Evolutionary conservation across 257 asterid genomes (phyloP).

Genomic region (Plantago elongata): DNA sequence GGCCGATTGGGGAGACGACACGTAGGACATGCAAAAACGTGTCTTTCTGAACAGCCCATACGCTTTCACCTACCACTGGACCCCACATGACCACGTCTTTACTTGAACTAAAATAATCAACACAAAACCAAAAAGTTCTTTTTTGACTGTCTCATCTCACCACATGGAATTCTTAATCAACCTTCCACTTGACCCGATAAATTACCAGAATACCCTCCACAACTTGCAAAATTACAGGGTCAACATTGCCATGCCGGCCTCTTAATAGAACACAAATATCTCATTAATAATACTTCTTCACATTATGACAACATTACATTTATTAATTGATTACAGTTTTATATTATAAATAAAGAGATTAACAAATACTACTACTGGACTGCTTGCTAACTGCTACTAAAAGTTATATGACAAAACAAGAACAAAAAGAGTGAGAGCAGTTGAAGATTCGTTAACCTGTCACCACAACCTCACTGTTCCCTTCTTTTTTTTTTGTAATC

Average conservation of each 20-base stretch:
- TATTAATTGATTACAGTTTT: no score
- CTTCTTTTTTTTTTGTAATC: slow-evolving; percentile 18
- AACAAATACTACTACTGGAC: slow-evolving; percentile 30
- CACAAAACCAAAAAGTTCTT: slow-evolving; percentile 44
- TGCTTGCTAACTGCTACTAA: no score
- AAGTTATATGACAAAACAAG: slow-evolving; percentile 4
- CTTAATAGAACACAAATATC: slow-evolving; percentile 32
- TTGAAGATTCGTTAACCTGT: slow-evolving; percentile 44
- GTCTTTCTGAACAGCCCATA: slow-evolving; percentile 16
- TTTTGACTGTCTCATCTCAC: slow-evolving; percentile 39
- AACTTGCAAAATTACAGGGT: background rate
- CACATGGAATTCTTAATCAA: background rate
- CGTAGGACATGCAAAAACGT: slow-evolving; percentile 59
- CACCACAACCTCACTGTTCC: slow-evolving; percentile 40
- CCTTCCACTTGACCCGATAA: background rate
- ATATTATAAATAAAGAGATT: slow-evolving; percentile 18
- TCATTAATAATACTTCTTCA: slow-evolving; percentile 21
- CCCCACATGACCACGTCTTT: slow-evolving; percentile 17
- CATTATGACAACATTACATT: slow-evolving; percentile 30
- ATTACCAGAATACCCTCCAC: slow-evolving; percentile 10
- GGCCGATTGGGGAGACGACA: slow-evolving; percentile 30
- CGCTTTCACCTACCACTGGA: slow-evolving; percentile 10
- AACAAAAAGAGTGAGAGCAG: slow-evolving; percentile 23
- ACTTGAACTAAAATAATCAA: slow-evolving; percentile 25
- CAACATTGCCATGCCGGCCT: slow-evolving; percentile 25